Base-by-base conservation (phyloP, 106 monocot species). In the Gastrodia elata region DNA sequence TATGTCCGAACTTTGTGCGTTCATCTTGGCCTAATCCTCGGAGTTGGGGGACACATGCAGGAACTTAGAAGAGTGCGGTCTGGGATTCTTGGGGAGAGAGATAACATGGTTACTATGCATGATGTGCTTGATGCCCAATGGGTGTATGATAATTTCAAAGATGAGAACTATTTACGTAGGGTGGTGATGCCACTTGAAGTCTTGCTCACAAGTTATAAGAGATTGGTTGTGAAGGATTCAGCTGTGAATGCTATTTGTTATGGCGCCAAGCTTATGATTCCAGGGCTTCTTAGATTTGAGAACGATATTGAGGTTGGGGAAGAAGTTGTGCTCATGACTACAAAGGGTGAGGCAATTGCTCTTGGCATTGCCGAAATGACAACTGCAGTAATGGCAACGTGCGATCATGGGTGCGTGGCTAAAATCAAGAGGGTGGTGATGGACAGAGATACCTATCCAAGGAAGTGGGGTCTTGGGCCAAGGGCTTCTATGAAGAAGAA, bases 101-200 rank as follows among this genome's bases (percentile, higher is more conserved):
- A 94, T 37, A 94, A 94, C 72, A 94, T 94, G 94, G 94, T 94
- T 10, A 94, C 94, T 0, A 94, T 94, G 94, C 94, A 94, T 38
- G 94, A 94, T 71, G 81, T 94, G 18, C 73, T 91, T 68, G 94
- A 94, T 40, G 94, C 91, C 0, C 91, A 89, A 76, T 94, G 94
- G 94, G 46, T 87, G 40, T 82, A 74, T 65, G 94, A 94, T 28
- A 94, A 89, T 71, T 82, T 64, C 44, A 79, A 80, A 4, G 91
- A 89, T n/a, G 94, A 94, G 83, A 80, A 36, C 32, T 94, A 94
- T 59, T 61, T 94, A 77, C 68, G 94, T 26, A 73, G 89, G 37
- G 82, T 87, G 24, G 91, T 94, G 49, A 91, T 94, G 94, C 94
- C 94, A 0, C 72, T 94, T 13, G 94, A 94, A 74, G 80, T 89